Conservation (phyloP, 2,329 filamentous ascomycete genomes). For the Penicillium thymicola region DNA sequence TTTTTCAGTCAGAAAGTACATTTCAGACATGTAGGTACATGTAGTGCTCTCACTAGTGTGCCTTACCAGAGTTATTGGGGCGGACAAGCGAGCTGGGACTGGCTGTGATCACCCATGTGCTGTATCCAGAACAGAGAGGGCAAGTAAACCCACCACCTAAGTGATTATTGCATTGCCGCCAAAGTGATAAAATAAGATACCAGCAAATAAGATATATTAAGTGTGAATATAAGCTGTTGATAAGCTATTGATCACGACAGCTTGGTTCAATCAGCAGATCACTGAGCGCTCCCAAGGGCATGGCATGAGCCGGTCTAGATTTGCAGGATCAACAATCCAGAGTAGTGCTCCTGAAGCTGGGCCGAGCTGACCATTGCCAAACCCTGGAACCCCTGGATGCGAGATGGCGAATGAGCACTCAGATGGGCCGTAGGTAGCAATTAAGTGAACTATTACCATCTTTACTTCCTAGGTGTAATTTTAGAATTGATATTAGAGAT, state of each 20-base stretch:
- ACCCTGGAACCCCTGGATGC: too few relatives aligned
- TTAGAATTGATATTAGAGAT: background rate
- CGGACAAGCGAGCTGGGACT: conserved; percentile 64
- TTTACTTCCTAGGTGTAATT: background rate
- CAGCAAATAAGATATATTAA: background rate
- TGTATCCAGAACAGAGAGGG: too few relatives aligned
- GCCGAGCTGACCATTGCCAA: too few relatives aligned
- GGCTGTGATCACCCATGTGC: conserved; percentile 59
- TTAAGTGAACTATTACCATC: too few relatives aligned
- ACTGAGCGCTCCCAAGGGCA: too few relatives aligned
- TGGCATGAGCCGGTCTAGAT: too few relatives aligned
- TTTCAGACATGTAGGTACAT: background rate
- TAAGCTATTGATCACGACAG: background rate
- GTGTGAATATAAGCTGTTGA: background rate
- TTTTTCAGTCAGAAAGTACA: background rate
- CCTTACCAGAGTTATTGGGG: conserved; percentile 79
- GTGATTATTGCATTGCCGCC: background rate
- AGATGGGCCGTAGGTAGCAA: too few relatives aligned
- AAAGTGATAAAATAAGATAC: background rate
- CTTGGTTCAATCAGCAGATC: background rate
- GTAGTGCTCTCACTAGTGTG: conserved; percentile 59
- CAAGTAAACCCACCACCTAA: too few relatives aligned
- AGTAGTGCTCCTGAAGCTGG: too few relatives aligned
- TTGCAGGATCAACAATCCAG: too few relatives aligned
- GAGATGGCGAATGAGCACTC: too few relatives aligned